A percentile compares a stretch with the other conserved stretches of the same genome.
phyloP scores from a whole-genome alignment of 2,329 filamentous ascomycete genomes.

The Cytospora leucostoma region DNA sequence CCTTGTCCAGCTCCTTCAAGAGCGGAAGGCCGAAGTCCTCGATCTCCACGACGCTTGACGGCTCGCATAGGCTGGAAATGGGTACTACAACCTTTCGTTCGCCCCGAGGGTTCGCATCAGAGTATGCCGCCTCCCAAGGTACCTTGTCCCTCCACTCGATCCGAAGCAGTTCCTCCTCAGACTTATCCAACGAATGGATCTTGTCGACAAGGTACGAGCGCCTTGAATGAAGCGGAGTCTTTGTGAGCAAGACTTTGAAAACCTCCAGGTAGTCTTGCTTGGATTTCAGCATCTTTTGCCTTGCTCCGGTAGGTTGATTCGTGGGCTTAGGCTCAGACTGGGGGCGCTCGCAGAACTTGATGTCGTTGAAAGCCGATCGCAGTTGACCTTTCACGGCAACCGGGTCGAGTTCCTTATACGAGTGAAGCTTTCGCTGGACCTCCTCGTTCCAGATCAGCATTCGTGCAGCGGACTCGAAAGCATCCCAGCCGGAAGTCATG shows the following conservation, averaged over 20 bases:
- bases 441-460: conserved; percentile 21
- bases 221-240: conserved; percentile 24
- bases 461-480: conserved; percentile 22
- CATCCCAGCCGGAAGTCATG: conserved; percentile 22
- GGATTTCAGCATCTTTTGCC: background rate
- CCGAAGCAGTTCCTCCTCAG: conserved; percentile 6
- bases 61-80: conserved; percentile 6
- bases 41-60: background rate
- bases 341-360: background rate
- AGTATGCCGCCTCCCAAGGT: conserved; percentile 13
- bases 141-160: conserved; percentile 24
- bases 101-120: background rate
- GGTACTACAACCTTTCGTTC: conserved; percentile 9
- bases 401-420: background rate
- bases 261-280: background rate
- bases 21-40: background rate
- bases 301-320: background rate
- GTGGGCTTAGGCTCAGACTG: background rate
- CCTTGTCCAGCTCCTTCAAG: background rate
- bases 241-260: conserved; percentile 15
- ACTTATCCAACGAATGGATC: background rate
- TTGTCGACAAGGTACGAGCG: conserved; percentile 17
- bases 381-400: background rate
- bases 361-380: background rate
- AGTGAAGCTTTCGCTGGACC: background rate